phyloP scores from a whole-genome alignment of 1,284 basidiomycete genomes.

The Athelia psychrophila region DNA sequence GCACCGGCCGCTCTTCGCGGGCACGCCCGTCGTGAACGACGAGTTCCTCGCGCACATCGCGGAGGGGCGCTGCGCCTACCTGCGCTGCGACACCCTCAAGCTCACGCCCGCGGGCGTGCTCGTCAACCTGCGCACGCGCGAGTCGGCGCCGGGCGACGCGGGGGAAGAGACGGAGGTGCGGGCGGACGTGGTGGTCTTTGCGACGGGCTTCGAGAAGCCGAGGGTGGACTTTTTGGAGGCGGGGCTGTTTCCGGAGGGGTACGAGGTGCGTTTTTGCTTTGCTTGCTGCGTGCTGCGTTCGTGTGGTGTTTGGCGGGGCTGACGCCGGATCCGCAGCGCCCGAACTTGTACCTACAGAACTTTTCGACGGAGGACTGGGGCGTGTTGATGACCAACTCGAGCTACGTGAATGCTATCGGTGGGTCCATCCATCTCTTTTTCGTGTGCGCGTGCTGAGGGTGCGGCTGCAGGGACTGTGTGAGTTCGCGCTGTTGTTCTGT shows the following conservation, averaged over 20 bases:
- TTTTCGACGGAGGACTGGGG: conserved; percentile 61
- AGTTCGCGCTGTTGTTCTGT: too few species aligned
- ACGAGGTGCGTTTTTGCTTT: conserved; percentile 31
- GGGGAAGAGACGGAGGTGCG: conserved; percentile 27
- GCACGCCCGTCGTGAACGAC: conserved; percentile 58
- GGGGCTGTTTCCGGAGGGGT: conserved; percentile 60
- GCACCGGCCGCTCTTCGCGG: conserved; percentile 41
- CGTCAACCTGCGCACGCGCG: conserved; percentile 24
- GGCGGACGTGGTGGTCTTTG: conserved; percentile 59
- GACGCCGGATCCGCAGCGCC: conserved; percentile 27
- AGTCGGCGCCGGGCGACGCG: conserved; percentile 9
- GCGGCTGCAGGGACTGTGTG: too few species aligned
- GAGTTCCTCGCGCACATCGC: conserved; percentile 51
- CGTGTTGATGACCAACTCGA: conserved; percentile 55
- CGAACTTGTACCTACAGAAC: conserved; percentile 62
- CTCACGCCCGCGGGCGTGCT: conserved; percentile 44
- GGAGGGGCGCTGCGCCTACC: conserved; percentile 44
- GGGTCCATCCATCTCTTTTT: conserved; percentile 11
- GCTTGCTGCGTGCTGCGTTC: neutral
- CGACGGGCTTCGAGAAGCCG: conserved; percentile 60
- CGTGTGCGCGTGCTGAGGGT: too few species aligned
- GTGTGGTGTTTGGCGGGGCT: too few species aligned
- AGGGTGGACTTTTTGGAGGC: conserved; percentile 51
- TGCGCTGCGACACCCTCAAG: conserved; percentile 51
- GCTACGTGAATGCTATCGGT: conserved; percentile 53